These are phyloP conservation scores for Adansonia rubrostipa DNA, from an alignment of 441 rosid species.

Conservation along the genomic window DNA sequence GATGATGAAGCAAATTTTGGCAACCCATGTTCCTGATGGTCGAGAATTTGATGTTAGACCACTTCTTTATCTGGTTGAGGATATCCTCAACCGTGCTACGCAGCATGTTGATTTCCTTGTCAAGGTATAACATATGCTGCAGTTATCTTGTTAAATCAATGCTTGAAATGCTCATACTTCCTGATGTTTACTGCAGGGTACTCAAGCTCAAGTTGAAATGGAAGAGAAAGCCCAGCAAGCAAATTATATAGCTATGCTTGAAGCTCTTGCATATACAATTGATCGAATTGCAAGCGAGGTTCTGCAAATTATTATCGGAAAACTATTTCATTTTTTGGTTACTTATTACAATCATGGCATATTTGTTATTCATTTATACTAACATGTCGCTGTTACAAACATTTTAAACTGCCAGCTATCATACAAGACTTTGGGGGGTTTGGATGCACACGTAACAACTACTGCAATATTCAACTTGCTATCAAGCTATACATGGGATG, in stretches of 20 bases:
- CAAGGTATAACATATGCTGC: conserved; percentile 38
- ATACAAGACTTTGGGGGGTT: conserved; percentile 68
- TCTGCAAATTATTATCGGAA: neutral
- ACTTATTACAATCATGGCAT: neutral
- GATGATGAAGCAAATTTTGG: conserved; percentile 65
- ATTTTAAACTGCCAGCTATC: conserved; percentile 45
- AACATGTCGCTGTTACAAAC: neutral
- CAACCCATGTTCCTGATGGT: conserved; percentile 78
- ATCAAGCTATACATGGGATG: conserved; percentile 83
- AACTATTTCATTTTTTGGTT: neutral
- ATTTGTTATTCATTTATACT: neutral
- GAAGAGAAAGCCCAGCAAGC: conserved; percentile 60
- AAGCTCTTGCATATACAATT: conserved; percentile 61
- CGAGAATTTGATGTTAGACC: conserved; percentile 73
- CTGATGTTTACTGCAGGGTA: conserved; percentile 35
- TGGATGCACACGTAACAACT: conserved; percentile 78
- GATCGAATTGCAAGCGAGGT: conserved; percentile 88
- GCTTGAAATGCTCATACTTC: neutral
- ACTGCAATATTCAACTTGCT: conserved; percentile 65
- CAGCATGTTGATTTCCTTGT: conserved; percentile 36
- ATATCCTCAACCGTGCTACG: conserved; percentile 81
- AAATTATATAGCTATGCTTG: conserved; percentile 51
- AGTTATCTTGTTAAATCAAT: neutral
- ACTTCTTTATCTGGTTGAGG: conserved; percentile 70
- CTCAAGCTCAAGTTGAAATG: conserved; percentile 34